Evolutionary conservation across 2,329 filamentous ascomycete species (phyloP).

Genomic region (Aspergillus transmontanensis): DNA sequence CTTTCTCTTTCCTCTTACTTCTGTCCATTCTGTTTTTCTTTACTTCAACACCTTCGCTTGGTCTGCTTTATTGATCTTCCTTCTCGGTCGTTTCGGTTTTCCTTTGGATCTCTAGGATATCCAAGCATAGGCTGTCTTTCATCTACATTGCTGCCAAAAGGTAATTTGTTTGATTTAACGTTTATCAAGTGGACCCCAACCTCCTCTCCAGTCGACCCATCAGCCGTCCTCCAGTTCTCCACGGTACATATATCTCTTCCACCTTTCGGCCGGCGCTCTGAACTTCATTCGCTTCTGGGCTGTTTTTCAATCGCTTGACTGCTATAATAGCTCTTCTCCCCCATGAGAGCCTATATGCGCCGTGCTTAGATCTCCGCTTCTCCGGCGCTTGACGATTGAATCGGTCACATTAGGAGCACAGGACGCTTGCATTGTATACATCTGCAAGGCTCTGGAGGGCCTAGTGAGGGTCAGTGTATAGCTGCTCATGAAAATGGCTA

Average conservation of each 20-base stretch:
- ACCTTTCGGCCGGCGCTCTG: neutral
- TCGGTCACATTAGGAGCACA: neutral
- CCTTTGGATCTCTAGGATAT: neutral
- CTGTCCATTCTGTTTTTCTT: neutral
- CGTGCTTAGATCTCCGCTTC: neutral
- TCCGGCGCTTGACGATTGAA: neutral
- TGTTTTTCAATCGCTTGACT: neutral
- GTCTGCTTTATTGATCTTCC: neutral
- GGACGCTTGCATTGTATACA: neutral
- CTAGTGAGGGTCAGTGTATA: neutral
- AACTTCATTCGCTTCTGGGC: neutral
- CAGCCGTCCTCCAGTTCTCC: slow-evolving; percentile 5
- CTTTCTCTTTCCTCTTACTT: neutral
- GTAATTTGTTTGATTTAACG: neutral
- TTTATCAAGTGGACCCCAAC: slow-evolving; percentile 10
- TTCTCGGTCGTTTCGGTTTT: neutral
- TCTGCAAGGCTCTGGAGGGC: neutral
- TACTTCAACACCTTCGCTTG: slow-evolving; percentile 1
- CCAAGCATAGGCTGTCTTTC: neutral
- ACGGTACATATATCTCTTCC: slow-evolving; percentile 1
- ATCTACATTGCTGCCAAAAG: neutral
- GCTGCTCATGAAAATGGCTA: slow-evolving; percentile 28
- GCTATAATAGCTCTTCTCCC: neutral
- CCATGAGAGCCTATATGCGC: neutral
- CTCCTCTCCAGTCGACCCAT: slow-evolving; percentile 4